Evolutionary conservation across 1,284 basidiomycete species (phyloP).

Genomic region (Ustilago cynodontis): DNA sequence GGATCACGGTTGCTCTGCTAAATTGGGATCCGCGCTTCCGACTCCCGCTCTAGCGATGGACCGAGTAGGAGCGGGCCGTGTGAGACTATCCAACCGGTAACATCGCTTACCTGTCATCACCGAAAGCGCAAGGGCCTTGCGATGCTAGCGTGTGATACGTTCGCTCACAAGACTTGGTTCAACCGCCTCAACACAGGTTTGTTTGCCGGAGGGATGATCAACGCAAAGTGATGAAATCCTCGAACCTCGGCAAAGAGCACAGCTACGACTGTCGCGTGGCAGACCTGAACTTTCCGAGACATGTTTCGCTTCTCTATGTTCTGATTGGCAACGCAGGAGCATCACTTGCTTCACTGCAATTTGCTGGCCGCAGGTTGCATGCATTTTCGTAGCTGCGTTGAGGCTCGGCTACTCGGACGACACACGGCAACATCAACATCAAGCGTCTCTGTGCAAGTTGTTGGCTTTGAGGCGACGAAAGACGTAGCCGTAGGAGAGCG

Average conservation of each 20-base stretch:
- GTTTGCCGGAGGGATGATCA: neutral
- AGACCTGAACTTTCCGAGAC: constrained; percentile 43
- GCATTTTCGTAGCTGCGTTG: neutral
- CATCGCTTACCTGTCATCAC: no score
- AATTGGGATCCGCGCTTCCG: neutral
- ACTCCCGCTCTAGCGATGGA: no score
- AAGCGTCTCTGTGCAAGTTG: no score
- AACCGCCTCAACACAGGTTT: no score
- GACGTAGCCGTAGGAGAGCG: no score
- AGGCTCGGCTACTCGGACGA: neutral
- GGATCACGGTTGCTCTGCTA: neutral
- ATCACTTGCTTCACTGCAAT: neutral
- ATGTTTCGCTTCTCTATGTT: constrained; percentile 6
- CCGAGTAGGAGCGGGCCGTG: no score
- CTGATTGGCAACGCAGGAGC: constrained; percentile 10
- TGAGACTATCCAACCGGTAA: no score
- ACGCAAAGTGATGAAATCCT: constrained; percentile 10
- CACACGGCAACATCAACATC: neutral
- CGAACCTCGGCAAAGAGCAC: neutral
- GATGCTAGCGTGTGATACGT: no score
- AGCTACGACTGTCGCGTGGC: constrained; percentile 18
- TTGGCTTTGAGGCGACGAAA: no score
- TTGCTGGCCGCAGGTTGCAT: neutral
- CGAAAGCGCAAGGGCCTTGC: no score
- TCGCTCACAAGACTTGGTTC: no score